Base-by-base conservation (phyloP, 768 basidiomycete species). In the Fistulinella prunicolor region DNA sequence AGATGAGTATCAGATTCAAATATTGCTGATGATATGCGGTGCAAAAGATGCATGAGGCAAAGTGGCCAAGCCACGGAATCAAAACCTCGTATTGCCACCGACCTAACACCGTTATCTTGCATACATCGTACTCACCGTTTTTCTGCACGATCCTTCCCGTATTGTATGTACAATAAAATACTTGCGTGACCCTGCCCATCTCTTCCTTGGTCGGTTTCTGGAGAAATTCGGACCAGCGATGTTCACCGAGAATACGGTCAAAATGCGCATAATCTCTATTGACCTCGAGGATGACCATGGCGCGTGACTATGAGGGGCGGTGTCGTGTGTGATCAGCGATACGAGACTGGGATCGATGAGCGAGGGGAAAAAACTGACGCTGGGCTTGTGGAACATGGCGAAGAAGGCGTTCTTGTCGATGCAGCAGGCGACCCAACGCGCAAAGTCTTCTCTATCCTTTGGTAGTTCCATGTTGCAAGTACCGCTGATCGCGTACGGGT, bases 271-370 rank as follows among this genome's bases (percentile, higher is more conserved):
- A 70, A 1, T 57, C 42, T 19, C 70, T 62, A 21, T 50, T 61
- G 22, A 78, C 56, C 38, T 76, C 76, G 49, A 78, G 62, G 42
- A 78, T 70, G 37, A 78, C 66, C 66, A 71, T 74, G 42, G 65
- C 73, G 9, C 68, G 73, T 1, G 76, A 71, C 73, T 75, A n/a
- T n/a, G n/a, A n/a, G n/a, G n/a, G 40, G 26, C 17, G 29, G 40
- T 6, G 17, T 4, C 6, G 19, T 12, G 32, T 6, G 45, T 14
- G 28, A 46, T 54, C 42, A 52, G 49, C 19, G 47, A 45, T 3
- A 10, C 3, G 26, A 38, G 4, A 2, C 13, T 14, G n/a, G n/a
- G n/a, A n/a, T n/a, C n/a, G n/a, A n/a, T n/a, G n/a, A n/a, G n/a
- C n/a, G 29, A 20, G 1, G 30, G 28, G 20, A n/a, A 7, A 16